Base-by-base conservation (phyloP, 2,329 filamentous ascomycete genomes). In the Alternaria triticimaculans region DNA sequence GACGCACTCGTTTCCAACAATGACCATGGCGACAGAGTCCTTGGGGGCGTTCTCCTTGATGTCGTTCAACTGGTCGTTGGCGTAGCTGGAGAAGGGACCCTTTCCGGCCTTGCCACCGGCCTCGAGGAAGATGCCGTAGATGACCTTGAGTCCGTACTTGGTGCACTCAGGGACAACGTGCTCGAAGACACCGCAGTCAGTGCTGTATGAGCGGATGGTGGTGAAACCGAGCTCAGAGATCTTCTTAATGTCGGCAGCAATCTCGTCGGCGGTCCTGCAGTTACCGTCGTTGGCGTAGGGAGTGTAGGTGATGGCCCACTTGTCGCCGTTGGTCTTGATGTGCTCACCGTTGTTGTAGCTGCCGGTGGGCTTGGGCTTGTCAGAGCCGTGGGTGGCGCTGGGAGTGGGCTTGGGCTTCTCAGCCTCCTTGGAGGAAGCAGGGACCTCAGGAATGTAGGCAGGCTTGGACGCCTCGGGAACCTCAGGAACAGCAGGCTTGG, bases 1-100 rank as follows among this genome's bases (percentile, higher is more conserved):
- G 80, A 97, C 84, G 72, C 92, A 90, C 87, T 98, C 95, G 86
- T 98, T 98, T 82, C 93, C 94, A 70, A 97, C 87, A 30, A 96
- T 91, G 69, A 97, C 85, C 74, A 97, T 88, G 78, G 91, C 87
- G 70, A 97, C 90, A 54, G 92, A 87, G 65, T 89, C 86, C 80
- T 92, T 82, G 66, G 82, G 88, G 89, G 93, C 97, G 64, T 80
- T 74, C 79, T 88, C 84, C 80, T 88, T 85, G 80, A 97, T 91
- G 65, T 88, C 87, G 30, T 86, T 82, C 64, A 97, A 86, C 86
- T 98, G 94, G 73, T 87, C 83, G 77, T 89, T 84, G 71, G 93
- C 89, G 60, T 87, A 88, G 61, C 87, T 48, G 56, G 77, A 78
- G 74, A 73, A 73, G 55, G 74, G 70, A 28, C 75, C 73, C 71